phyloP scores from a whole-genome alignment of 169 alveolate species.

The Toxoplasma gondii region DNA sequence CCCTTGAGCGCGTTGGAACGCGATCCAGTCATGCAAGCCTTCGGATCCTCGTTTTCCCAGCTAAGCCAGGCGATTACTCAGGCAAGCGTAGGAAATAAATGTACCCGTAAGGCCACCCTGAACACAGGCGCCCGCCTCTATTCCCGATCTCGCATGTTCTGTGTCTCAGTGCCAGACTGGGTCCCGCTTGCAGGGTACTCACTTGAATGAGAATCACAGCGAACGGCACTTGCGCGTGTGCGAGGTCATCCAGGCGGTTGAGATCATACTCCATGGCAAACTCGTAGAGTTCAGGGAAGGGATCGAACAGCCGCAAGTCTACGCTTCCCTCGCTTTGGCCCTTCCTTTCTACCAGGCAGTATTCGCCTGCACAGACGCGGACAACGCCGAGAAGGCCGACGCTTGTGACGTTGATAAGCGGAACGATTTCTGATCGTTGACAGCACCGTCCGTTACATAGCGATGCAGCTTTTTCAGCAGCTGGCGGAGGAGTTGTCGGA shows the following conservation, averaged over 20 bases:
- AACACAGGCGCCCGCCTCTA: no score
- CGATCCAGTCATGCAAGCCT: no score
- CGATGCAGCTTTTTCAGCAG: neutral
- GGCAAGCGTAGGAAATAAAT: no score
- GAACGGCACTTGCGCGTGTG: slow-evolving; percentile 86
- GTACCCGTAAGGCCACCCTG: no score
- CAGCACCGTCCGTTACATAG: neutral
- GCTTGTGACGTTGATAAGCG: slow-evolving; percentile 75
- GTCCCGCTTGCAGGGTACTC: neutral
- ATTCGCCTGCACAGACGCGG: slow-evolving; percentile 78
- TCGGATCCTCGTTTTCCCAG: no score
- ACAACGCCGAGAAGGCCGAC: slow-evolving; percentile 83
- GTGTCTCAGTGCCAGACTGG: no score
- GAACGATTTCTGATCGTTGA: neutral
- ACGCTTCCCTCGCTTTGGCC: slow-evolving; percentile 72
- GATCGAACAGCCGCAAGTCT: slow-evolving; percentile 81
- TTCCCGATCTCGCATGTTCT: no score
- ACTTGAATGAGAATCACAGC: slow-evolving; percentile 80
- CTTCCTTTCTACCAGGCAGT: slow-evolving; percentile 79
- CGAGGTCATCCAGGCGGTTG: slow-evolving; percentile 72
- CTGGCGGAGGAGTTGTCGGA: neutral
- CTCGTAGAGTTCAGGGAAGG: slow-evolving; percentile 80
- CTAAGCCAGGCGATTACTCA: no score
- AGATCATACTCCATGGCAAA: slow-evolving; percentile 75
- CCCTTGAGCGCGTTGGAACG: no score